phyloP scores from a whole-genome alignment of 805 yeast genomes.

The Candida railenensis region DNA sequence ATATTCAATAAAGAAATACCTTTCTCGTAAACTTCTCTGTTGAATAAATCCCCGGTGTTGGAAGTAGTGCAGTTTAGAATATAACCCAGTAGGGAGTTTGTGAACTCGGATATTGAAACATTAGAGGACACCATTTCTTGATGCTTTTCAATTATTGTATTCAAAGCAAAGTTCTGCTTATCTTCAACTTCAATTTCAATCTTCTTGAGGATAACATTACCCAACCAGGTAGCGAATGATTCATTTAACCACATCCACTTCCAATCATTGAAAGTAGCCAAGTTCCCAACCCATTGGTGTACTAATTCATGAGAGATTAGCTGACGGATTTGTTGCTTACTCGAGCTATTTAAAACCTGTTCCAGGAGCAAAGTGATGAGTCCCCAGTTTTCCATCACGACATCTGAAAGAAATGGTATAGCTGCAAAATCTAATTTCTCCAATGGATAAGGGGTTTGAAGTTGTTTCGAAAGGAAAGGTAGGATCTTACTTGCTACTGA shows the following conservation, averaged over 20 bases:
- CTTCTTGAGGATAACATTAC: constrained; percentile 42
- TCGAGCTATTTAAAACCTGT: constrained; percentile 31
- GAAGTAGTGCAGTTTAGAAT: background rate
- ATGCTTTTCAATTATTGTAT: constrained; percentile 6
- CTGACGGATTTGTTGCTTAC: constrained; percentile 44
- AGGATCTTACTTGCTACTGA: constrained; percentile 46
- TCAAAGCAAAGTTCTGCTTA: constrained; percentile 8
- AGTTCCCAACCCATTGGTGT: constrained; percentile 80
- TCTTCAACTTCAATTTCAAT: constrained; percentile 16
- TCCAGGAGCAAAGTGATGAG: constrained; percentile 58
- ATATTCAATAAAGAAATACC: constrained; percentile 57
- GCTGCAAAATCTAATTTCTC: constrained; percentile 66
- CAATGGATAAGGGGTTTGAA: constrained; percentile 51
- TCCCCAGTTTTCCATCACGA: constrained; percentile 83
- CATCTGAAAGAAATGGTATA: constrained; percentile 69
- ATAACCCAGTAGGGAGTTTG: background rate
- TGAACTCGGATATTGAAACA: background rate
- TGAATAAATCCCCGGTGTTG: constrained; percentile 47
- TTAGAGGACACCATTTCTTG: constrained; percentile 5
- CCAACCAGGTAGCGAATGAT: constrained; percentile 74
- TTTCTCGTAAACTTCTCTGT: constrained; percentile 53
- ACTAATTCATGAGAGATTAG: constrained; percentile 70
- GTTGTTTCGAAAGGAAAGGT: constrained; percentile 42
- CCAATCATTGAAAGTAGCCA: constrained; percentile 67
- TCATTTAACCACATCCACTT: constrained; percentile 73